A percentile compares a stretch with the other conserved stretches of the same genome.
These are phyloP conservation scores for Cucumis hystrix DNA, from an alignment of 306 rosid species.

Conservation along the genomic window DNA sequence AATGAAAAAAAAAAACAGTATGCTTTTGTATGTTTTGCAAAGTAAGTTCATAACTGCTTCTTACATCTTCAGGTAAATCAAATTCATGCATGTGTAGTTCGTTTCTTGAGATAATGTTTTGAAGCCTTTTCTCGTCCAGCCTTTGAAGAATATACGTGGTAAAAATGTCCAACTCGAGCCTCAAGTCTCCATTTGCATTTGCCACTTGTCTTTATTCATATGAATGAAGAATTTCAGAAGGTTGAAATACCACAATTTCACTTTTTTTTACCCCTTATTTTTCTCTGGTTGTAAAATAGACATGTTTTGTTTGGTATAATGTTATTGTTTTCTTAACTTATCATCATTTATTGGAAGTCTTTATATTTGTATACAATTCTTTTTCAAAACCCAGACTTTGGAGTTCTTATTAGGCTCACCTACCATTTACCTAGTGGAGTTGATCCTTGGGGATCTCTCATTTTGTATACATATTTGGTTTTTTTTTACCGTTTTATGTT, in stretches of 20 bases:
- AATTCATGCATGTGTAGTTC: neutral
- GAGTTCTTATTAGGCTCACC: neutral
- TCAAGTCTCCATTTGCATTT: constrained; percentile 33
- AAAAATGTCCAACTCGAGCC: constrained; percentile 64
- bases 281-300: neutral
- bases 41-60: neutral
- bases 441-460: neutral
- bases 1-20: too few species aligned
- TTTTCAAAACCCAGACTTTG: neutral
- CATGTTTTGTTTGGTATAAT: neutral
- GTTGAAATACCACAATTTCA: neutral
- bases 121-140: constrained; percentile 15
- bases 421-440: neutral
- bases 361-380: neutral
- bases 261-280: neutral
- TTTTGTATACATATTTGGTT: neutral
- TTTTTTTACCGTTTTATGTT: neutral
- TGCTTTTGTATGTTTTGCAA: too few species aligned
- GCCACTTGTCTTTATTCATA: neutral
- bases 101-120: neutral
- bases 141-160: constrained; percentile 55
- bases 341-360: neutral
- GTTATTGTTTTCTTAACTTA: neutral
- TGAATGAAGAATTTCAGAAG: neutral
- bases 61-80: neutral